Percentiles rank a stretch among this genome's conserved stretches.
Conservation (phyloP, 345 rosid genomes). For the Dipteronia dyeriana region DNA sequence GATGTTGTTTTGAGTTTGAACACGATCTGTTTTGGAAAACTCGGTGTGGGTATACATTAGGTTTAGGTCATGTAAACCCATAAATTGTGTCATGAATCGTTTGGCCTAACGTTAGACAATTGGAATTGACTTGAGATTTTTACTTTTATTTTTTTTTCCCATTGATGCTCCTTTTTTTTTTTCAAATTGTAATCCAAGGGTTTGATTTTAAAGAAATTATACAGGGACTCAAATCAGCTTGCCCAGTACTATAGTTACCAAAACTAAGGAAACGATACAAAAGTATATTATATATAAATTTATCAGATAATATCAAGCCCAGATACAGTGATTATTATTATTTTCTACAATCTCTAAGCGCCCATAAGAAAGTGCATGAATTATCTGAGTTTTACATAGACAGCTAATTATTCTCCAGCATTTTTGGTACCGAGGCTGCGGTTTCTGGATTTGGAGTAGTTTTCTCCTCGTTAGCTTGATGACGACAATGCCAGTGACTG, state of each 20-base stretch:
- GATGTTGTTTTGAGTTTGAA: conserved; percentile 3
- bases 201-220: background rate
- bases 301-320: too few relatives aligned
- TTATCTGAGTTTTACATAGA: too few relatives aligned
- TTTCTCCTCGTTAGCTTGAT: conserved; percentile 35
- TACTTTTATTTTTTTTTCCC: background rate
- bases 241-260: background rate
- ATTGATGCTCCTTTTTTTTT: background rate
- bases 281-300: too few relatives aligned
- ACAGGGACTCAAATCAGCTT: background rate
- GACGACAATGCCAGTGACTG: conserved; percentile 23
- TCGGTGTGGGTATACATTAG: conserved; percentile 2
- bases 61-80: conserved; percentile 10
- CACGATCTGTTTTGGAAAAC: background rate
- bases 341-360: background rate
- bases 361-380: background rate
- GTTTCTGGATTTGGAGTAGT: conserved; percentile 29
- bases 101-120: background rate
- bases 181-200: background rate
- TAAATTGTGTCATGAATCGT: background rate
- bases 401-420: background rate
- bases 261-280: too few relatives aligned
- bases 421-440: background rate
- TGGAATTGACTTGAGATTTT: background rate
- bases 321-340: too few relatives aligned